Conservation (phyloP, 1,139 yeast genomes). For the Hansenula sp. region DNA sequence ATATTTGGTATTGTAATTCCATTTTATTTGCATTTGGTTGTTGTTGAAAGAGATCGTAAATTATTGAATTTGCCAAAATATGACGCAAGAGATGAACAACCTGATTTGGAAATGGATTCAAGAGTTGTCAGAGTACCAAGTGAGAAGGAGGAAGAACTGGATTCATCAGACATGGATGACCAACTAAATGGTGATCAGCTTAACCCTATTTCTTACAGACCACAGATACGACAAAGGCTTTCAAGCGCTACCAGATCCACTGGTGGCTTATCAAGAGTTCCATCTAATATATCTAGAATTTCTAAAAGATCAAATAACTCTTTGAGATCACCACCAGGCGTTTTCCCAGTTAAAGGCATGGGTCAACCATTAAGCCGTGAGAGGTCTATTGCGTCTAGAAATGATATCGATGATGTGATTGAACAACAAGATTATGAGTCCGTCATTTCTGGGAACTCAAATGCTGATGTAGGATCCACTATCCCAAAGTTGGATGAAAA, state of each 20-base stretch:
- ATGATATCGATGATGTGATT: constrained; percentile 7
- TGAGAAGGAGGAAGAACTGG: constrained; percentile 3
- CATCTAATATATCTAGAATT: constrained; percentile 7
- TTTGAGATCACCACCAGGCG: constrained; percentile 64
- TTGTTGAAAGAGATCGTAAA: constrained; percentile 65
- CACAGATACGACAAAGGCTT: constrained; percentile 3
- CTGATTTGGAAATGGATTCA: constrained; percentile 70
- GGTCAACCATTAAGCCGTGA: constrained; percentile 57
- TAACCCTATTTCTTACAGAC: constrained; percentile 16
- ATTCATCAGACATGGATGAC: constrained; percentile 5
- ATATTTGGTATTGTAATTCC: constrained; percentile 60
- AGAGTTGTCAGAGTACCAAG: constrained; percentile 55
- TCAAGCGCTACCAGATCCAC: background rate
- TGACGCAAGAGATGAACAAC: constrained; percentile 75
- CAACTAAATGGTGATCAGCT: constrained; percentile 2
- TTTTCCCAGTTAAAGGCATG: constrained; percentile 78
- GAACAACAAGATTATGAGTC: constrained; percentile 2
- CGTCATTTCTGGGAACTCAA: background rate
- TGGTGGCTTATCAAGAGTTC: background rate
- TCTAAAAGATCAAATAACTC: constrained; percentile 6
- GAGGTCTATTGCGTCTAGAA: constrained; percentile 38
- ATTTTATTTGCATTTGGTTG: constrained; percentile 64
- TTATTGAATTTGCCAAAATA: constrained; percentile 57
- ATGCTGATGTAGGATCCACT: background rate
- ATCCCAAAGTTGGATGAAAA: background rate